Base-by-base conservation (phyloP, 2,329 filamentous ascomycete species). In the Curvularia sp. region DNA sequence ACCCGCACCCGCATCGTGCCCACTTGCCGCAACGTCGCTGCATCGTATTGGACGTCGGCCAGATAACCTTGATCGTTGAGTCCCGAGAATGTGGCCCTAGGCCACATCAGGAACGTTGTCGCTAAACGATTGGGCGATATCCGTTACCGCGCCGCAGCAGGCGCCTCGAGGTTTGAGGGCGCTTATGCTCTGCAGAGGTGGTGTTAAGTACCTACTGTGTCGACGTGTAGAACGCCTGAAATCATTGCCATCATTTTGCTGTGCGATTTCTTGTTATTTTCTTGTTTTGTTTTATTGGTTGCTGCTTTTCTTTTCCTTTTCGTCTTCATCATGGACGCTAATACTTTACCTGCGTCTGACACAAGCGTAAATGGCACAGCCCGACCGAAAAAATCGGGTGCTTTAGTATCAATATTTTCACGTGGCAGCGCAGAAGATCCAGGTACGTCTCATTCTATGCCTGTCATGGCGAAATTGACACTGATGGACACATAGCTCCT, bases 171-270 rank as follows among this genome's bases (percentile, higher is more conserved):
- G 15, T 55, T 58, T 49, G 51, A 31, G 26, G 55, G 55, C 55
- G 55, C 55, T 55, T 58, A 58, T 49, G 51, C 38, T 55, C 24
- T 28, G 24, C 8, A 41, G 26, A 43, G 13, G 28, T 26, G 44
- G 28, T 15, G 38, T 44, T 58, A 58, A 58, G 55, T 58, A 58
- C 53, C 55, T 58, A 38, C 49, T 38, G 30, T 49, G 2, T 58
- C 51, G 26, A 13, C 51, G 5, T 58, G 51, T 58, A 50, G 30
- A 58, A 41, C 31, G 35, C 8, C 13, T 44, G 0, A 38, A 44
- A 44, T 58, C 28, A 35, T 20, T 42, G 12, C 18, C 26, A 31
- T 41, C 41, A 1, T 28, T 20, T n/a, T 47, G 22, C 20, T 38
- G 12, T 24, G 2, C 12, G 12, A 38, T 38, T 22, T 31, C 13